Evolutionary conservation across 306 rosid genomes (phyloP).

Genomic region (Glycine latifolia): DNA sequence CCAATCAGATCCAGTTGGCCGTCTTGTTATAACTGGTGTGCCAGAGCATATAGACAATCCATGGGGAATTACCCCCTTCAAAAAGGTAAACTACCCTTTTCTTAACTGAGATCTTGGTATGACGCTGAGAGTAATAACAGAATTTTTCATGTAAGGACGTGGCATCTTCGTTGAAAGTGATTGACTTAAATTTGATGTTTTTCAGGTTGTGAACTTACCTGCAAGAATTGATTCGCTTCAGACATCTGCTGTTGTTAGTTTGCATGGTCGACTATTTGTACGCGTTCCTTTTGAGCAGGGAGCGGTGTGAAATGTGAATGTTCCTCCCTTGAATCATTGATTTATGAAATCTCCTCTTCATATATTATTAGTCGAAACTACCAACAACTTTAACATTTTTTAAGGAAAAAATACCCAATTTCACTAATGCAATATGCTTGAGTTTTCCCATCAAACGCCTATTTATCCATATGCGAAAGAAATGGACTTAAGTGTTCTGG

Average conservation of each 20-base stretch:
- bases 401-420: slow-evolving; percentile 30
- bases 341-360: no score
- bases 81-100: slow-evolving; percentile 59
- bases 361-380: slow-evolving; percentile 22
- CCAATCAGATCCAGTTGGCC: slow-evolving; percentile 90
- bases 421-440: slow-evolving; percentile 22
- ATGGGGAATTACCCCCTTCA: slow-evolving; percentile 87
- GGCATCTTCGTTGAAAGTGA: slow-evolving; percentile 34
- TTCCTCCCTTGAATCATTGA: slow-evolving; percentile 4
- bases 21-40: slow-evolving; percentile 80
- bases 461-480: background rate
- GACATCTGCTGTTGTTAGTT: slow-evolving; percentile 83
- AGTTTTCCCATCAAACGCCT: background rate
- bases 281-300: slow-evolving; percentile 81
- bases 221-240: slow-evolving; percentile 80
- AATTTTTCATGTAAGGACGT: no score
- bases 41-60: slow-evolving; percentile 87
- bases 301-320: slow-evolving; percentile 43
- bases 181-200: slow-evolving; percentile 31
- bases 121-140: no score
- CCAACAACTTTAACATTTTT: slow-evolving; percentile 23
- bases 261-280: slow-evolving; percentile 78
- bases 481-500: background rate
- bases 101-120: slow-evolving; percentile 1
- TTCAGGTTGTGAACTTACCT: slow-evolving; percentile 84